Evolutionary conservation across 1,284 basidiomycete species (phyloP).

Genomic region (Bondarzewia mesenterica): DNA sequence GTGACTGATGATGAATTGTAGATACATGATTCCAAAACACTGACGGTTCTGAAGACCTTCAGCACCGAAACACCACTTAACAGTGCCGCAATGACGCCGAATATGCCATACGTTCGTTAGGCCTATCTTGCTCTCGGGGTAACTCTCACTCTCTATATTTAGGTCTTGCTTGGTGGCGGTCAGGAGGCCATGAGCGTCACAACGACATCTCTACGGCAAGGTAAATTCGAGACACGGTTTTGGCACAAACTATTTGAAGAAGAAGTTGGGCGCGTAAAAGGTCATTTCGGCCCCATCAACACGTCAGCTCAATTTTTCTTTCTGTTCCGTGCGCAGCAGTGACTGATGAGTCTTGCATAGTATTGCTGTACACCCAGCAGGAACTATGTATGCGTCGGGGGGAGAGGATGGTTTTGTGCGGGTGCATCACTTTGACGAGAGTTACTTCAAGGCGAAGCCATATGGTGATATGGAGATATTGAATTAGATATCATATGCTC

Average conservation of each 20-base stretch:
- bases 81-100: slow-evolving; percentile 82
- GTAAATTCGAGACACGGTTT: slow-evolving; percentile 97
- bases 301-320: slow-evolving; percentile 54
- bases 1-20: slow-evolving; percentile 20
- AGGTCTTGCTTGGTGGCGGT: slow-evolving; percentile 91
- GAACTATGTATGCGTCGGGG: slow-evolving; percentile 88
- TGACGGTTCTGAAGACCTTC: slow-evolving; percentile 91
- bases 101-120: slow-evolving; percentile 69
- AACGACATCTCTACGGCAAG: slow-evolving; percentile 87
- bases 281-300: slow-evolving; percentile 97
- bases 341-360: too few species aligned
- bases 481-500: neutral
- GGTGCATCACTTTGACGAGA: slow-evolving; percentile 88
- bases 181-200: slow-evolving; percentile 99
- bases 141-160: slow-evolving; percentile 5
- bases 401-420: slow-evolving; percentile 96
- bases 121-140: neutral
- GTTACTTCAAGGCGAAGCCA: slow-evolving; percentile 82
- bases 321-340: neutral
- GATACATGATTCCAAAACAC: slow-evolving; percentile 86
- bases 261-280: slow-evolving; percentile 94
- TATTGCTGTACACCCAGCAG: slow-evolving; percentile 88
- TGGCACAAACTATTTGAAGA: slow-evolving; percentile 99
- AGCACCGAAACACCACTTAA: slow-evolving; percentile 94
- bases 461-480: slow-evolving; percentile 52